These are phyloP conservation scores for Vaccinium macrocarpon DNA, from an alignment of 148 eudicot genomes.

Conservation along the genomic window DNA sequence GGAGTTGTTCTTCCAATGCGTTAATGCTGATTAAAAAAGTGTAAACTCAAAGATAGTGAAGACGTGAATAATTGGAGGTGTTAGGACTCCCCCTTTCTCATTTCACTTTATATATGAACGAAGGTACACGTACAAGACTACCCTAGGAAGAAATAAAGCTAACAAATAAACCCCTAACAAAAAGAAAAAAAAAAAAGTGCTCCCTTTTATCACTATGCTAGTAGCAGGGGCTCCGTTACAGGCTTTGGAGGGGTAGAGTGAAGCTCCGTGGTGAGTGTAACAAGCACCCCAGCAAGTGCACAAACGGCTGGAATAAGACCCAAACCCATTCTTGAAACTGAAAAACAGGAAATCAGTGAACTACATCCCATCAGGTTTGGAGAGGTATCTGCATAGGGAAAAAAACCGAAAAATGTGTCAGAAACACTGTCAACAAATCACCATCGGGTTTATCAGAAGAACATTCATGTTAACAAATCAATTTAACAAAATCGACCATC, in stretches of 20 bases:
- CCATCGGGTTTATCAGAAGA: background rate
- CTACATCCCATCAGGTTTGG: conserved; percentile 33
- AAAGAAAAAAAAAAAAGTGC: too few species aligned
- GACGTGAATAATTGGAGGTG: too few species aligned
- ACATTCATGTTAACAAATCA: background rate
- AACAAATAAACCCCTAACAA: too few species aligned
- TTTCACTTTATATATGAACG: too few species aligned
- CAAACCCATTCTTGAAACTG: conserved; percentile 54
- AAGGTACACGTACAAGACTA: too few species aligned
- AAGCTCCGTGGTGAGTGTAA: conserved; percentile 58
- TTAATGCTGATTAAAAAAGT: background rate
- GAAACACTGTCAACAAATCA: background rate
- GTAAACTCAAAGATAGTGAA: too few species aligned
- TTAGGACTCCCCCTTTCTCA: too few species aligned
- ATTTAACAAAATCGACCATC: background rate
- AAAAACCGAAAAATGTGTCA: background rate
- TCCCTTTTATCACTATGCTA: conserved; percentile 31
- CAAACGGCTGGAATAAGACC: conserved; percentile 74
- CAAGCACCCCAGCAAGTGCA: conserved; percentile 54
- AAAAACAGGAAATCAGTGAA: conserved; percentile 29
- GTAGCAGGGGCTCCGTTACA: conserved; percentile 45
- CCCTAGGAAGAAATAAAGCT: too few species aligned
- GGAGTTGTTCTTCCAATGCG: background rate
- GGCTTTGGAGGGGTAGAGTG: conserved; percentile 35
- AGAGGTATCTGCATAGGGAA: conserved; percentile 41